Conservation (phyloP, 106 monocot species). For the Apostasia ramifera region DNA sequence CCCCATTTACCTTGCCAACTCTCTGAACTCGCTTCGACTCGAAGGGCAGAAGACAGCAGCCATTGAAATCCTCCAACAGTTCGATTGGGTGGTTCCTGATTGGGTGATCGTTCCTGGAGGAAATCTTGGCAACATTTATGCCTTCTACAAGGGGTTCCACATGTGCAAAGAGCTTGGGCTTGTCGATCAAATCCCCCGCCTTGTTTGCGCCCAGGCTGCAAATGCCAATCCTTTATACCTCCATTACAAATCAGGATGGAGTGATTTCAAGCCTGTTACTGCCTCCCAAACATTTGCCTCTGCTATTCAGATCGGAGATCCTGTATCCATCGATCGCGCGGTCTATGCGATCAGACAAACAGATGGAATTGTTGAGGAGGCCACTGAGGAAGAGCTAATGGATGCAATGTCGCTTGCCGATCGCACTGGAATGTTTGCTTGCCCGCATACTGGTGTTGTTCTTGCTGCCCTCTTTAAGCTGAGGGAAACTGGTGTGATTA, state of each 20-base stretch:
- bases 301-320: constrained; percentile 93
- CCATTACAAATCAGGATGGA: constrained; percentile 76
- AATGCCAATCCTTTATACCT: constrained; percentile 90
- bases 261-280: constrained; percentile 48
- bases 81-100: constrained; percentile 96
- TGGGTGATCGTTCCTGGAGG: constrained; percentile 96
- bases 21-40: constrained; percentile 84
- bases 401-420: constrained; percentile 82
- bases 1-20: constrained; percentile 93
- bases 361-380: constrained; percentile 89
- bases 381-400: constrained; percentile 95
- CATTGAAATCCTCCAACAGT: constrained; percentile 93
- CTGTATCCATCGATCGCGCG: constrained; percentile 83
- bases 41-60: constrained; percentile 98
- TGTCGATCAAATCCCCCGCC: constrained; percentile 66
- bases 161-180: constrained; percentile 89
- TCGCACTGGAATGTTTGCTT: constrained; percentile 86
- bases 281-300: constrained; percentile 75
- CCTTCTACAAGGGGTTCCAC: constrained; percentile 91
- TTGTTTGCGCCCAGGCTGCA: constrained; percentile 89
- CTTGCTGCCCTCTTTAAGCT: constrained; percentile 81
- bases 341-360: constrained; percentile 59
- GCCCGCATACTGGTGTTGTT: constrained; percentile 93
- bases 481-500: constrained; percentile 51
- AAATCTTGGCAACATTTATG: constrained; percentile 92